phyloP scores from a whole-genome alignment of 1,284 basidiomycete species.

The Gymnopus androsaceus region DNA sequence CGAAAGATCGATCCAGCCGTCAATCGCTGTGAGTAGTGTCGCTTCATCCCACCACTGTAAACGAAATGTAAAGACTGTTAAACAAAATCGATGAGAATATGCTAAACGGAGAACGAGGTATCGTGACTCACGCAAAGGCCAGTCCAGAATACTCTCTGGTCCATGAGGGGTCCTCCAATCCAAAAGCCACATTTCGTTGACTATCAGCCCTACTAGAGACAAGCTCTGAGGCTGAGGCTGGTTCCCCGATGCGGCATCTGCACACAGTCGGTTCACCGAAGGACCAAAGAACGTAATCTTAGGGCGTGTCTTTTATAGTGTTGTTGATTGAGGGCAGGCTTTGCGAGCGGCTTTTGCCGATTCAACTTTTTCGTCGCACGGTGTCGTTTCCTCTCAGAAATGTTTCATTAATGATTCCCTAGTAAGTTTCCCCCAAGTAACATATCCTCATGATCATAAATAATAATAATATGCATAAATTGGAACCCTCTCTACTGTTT shows the following conservation, averaged over 20 bases:
- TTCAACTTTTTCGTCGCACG: no score
- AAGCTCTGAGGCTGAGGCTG: no score
- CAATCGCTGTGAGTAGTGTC: no score
- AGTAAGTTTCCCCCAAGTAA: no score
- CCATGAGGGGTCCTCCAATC: background rate
- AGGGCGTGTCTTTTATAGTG: background rate
- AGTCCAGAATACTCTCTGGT: background rate
- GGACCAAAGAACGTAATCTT: background rate
- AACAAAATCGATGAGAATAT: background rate
- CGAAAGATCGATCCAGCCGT: no score
- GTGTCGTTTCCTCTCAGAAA: no score
- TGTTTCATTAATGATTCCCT: no score
- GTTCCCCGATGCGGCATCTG: no score
- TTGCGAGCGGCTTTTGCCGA: no score
- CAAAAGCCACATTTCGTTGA: background rate
- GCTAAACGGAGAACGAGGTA: background rate
- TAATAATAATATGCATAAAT: background rate
- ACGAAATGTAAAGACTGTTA: no score
- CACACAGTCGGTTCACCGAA: no score
- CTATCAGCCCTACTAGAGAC: conserved; percentile 17
- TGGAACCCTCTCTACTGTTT: conserved; percentile 1
- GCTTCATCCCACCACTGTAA: no score
- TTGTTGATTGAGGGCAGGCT: background rate
- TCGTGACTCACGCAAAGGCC: background rate
- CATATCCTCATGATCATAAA: background rate